Evolutionary conservation across 768 basidiomycete species (phyloP).

Genomic region (Nevesoporus exiguus): DNA sequence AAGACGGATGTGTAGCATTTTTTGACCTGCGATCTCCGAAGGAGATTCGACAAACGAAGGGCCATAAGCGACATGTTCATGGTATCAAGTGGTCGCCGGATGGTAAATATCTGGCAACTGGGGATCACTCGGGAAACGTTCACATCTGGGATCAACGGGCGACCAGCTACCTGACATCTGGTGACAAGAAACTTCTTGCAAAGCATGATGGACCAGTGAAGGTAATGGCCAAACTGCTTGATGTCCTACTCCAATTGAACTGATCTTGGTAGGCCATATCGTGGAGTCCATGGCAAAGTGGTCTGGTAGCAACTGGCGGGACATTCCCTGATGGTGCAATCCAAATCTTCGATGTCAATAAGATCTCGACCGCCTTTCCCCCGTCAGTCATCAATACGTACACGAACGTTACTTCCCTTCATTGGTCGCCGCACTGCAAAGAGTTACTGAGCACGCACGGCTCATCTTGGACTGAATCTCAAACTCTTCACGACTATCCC

Average conservation of each 20-base stretch:
- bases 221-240: constrained; percentile 22
- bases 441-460: constrained; percentile 84
- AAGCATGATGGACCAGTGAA: constrained; percentile 45
- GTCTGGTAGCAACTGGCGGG: constrained; percentile 64
- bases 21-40: constrained; percentile 36
- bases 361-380: constrained; percentile 41
- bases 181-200: constrained; percentile 36
- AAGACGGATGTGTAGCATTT: constrained; percentile 37
- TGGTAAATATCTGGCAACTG: constrained; percentile 38
- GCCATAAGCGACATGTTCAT: constrained; percentile 35
- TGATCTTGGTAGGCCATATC: constrained; percentile 51
- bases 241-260: not conserved
- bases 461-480: constrained; percentile 27
- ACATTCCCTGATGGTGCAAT: constrained; percentile 59
- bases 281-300: constrained; percentile 73
- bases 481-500: constrained; percentile 16
- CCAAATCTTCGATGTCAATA: constrained; percentile 47
- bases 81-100: constrained; percentile 42
- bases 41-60: constrained; percentile 26
- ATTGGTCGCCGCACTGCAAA: constrained; percentile 75
- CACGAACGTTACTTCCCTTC: constrained; percentile 57
- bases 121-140: constrained; percentile 40
- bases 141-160: constrained; percentile 45
- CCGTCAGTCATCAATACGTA: constrained; percentile 43
- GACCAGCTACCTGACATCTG: constrained; percentile 27